Base-by-base conservation (phyloP, 805 yeast species). In the Pichia cabralensis region DNA sequence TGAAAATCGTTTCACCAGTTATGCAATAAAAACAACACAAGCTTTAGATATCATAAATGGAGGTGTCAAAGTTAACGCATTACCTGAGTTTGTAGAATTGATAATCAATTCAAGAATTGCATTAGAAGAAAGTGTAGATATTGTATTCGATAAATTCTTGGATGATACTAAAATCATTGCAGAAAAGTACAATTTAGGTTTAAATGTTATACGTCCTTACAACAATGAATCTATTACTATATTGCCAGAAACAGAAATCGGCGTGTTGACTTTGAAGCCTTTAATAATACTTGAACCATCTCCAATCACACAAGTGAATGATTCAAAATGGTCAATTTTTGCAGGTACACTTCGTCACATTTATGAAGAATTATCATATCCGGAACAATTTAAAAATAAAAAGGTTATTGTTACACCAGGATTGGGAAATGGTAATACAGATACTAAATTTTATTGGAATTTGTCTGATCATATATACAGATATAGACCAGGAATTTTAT, bases 351-450 rank as follows among this genome's bases (percentile, higher is more conserved):
- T 61, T 8, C 57, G 70, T 39, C 71, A 67, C 36, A 59, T 67
- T n/a, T 61, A 61, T 39, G 71, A 66, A 47, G 67, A 67, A 22
- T 44, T 66, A 33, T 61, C 62, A 6, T 56, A 53, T 43, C 55
- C 64, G 9, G 57, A 58, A 4, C 36, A 46, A n/a, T 54, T 31
- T 20, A 42, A 55, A 34, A 53, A 33, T 13, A 19, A 28, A 12
- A 17, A 15, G 15, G 45, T 66, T 12, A 46, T 69, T 26, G 69
- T 74, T 9, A 65, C 80, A 1, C 84, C 85, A 1, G 64, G 71
- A 22, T 52, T 79, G 26, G 70, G 74, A 64, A 64, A 81, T 2
- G 86, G 79, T 10, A 78, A 78, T 52, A 79, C 86, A 5, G 88
- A 80, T 48, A 78, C 85, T 3, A 59, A 62, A 36, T 61, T 67